Percentiles rank a stretch among this genome's conserved stretches.
Evolutionary conservation across 805 yeast genomes (phyloP).

Genomic region (Yamadazyma kitorensis): DNA sequence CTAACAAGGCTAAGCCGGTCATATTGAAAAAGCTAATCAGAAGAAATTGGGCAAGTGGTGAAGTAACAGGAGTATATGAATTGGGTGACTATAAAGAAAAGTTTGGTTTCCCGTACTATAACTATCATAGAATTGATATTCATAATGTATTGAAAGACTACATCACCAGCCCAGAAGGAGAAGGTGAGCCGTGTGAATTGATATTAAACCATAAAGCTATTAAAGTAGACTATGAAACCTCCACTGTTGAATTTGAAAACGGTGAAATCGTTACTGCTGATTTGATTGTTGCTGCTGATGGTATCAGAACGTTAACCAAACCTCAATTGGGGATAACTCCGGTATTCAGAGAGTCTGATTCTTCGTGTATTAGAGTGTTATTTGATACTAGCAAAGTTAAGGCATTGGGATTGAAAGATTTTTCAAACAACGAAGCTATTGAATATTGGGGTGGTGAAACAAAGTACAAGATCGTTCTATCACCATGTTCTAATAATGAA

Average conservation of each 20-base stretch:
- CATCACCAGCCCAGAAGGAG: constrained; percentile 17
- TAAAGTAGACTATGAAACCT: constrained; percentile 19
- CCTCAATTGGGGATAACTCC: constrained; percentile 13
- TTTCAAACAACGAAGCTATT: constrained; percentile 17
- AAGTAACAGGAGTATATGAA: constrained; percentile 18
- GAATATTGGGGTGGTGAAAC: constrained; percentile 15
- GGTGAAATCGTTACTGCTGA: constrained; percentile 21
- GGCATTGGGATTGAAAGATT: constrained; percentile 15
- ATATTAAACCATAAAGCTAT: constrained; percentile 14
- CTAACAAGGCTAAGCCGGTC: constrained; percentile 20
- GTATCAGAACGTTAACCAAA: constrained; percentile 20
- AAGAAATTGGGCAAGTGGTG: constrained; percentile 22
- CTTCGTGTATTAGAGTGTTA: constrained; percentile 15
- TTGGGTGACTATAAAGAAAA: constrained; percentile 24
- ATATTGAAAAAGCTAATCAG: constrained; percentile 21
- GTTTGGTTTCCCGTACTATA: constrained; percentile 25
- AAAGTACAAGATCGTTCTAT: constrained; percentile 16
- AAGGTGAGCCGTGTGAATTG: constrained; percentile 20
- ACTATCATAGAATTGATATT: constrained; percentile 26
- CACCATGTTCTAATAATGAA: constrained; percentile 17
- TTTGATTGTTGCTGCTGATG: constrained; percentile 29
- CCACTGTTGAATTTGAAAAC: constrained; percentile 22
- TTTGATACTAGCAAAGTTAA: constrained; percentile 15
- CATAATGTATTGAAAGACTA: constrained; percentile 19
- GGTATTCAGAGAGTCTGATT: constrained; percentile 12